Conservation (phyloP, 1,139 yeast genomes). For the Pichia sp. region DNA sequence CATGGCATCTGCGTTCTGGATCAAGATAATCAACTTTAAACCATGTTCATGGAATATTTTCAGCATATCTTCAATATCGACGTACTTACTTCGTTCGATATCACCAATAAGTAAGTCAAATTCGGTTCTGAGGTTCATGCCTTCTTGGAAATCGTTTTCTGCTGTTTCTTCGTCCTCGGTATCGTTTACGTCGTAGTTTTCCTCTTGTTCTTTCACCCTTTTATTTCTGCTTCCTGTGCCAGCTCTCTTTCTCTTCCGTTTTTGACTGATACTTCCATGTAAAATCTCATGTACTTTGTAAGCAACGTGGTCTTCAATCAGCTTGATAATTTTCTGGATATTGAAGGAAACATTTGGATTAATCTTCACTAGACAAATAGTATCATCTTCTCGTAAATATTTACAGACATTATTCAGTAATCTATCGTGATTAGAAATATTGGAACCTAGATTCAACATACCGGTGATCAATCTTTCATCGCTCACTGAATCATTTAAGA, state of each 20-base stretch:
- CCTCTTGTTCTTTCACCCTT: not conserved
- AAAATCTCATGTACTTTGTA: slow-evolving; percentile 4
- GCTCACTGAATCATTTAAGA: slow-evolving; percentile 19
- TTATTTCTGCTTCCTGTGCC: not conserved
- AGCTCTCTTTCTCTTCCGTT: not conserved
- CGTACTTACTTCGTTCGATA: slow-evolving; percentile 19
- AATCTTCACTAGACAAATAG: slow-evolving; percentile 17
- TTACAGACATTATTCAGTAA: slow-evolving; percentile 36
- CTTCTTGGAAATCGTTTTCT: not conserved
- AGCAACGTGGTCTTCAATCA: slow-evolving; percentile 10
- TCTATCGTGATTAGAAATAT: slow-evolving; percentile 46
- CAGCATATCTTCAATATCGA: slow-evolving; percentile 30
- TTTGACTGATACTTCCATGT: not conserved
- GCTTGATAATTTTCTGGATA: slow-evolving; percentile 8
- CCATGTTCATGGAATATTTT: slow-evolving; percentile 15
- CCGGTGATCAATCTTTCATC: slow-evolving; percentile 33
- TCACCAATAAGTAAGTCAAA: not conserved
- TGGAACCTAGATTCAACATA: slow-evolving; percentile 44
- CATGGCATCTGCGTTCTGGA: slow-evolving; percentile 63
- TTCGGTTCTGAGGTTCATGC: not conserved
- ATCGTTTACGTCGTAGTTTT: not conserved
- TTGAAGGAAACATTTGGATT: slow-evolving; percentile 17
- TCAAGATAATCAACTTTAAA: slow-evolving; percentile 29
- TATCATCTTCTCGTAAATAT: slow-evolving; percentile 18
- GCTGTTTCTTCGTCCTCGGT: slow-evolving; percentile 11